Conservation (phyloP, 2,329 filamentous ascomycete genomes). For the Chrysoporthe austroafricana region DNA sequence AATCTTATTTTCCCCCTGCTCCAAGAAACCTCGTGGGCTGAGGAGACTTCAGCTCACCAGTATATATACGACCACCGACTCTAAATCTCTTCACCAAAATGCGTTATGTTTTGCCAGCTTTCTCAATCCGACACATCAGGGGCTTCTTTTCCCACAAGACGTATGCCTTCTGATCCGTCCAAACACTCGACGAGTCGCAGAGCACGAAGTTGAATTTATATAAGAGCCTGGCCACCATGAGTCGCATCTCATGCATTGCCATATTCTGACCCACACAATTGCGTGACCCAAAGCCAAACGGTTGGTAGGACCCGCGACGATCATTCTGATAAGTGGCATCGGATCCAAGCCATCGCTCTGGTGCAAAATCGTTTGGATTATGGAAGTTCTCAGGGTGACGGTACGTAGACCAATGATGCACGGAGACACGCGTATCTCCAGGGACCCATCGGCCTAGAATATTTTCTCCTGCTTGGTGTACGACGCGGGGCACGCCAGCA, state of each 20-base stretch:
- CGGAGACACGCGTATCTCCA: conserved; percentile 37
- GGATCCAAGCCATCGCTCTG: conserved; percentile 39
- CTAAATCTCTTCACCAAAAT: too few species aligned
- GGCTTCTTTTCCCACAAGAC: conserved; percentile 6
- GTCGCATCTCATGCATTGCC: conserved; percentile 5
- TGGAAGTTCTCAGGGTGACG: conserved; percentile 36
- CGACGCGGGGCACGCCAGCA: conserved; percentile 21
- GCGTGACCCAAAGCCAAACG: conserved; percentile 27
- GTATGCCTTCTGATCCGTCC: conserved; percentile 10
- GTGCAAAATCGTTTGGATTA: conserved; percentile 35
- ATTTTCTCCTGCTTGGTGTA: conserved; percentile 18
- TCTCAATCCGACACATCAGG: conserved; percentile 1
- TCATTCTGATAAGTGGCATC: neutral
- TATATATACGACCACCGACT: too few species aligned
- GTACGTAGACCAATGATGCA: conserved; percentile 32
- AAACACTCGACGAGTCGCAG: neutral
- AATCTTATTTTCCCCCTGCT: too few species aligned
- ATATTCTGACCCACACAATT: conserved; percentile 29
- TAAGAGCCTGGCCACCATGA: neutral
- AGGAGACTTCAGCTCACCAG: too few species aligned
- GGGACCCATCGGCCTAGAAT: conserved; percentile 18
- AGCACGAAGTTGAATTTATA: conserved; percentile 12
- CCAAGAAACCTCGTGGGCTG: too few species aligned
- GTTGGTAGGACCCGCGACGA: conserved; percentile 20
- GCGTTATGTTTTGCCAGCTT: neutral